Percentiles rank a stretch among this genome's conserved stretches.
phyloP scores from a whole-genome alignment of 441 rosid species.

The Geranium incanum region DNA sequence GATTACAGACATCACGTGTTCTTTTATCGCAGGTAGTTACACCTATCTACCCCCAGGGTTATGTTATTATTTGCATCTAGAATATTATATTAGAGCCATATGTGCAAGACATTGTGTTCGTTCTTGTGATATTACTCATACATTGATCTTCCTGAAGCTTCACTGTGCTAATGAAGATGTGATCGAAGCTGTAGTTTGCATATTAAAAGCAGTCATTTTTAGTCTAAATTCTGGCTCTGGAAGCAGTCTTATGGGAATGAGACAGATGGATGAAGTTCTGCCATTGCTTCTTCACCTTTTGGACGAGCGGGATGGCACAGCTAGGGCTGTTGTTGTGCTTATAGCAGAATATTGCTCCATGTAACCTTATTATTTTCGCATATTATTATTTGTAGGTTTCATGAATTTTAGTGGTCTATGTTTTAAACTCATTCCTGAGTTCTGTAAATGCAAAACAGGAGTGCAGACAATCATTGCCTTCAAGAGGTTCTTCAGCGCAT shows the following conservation, averaged over 20 bases:
- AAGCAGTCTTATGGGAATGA: constrained; percentile 33
- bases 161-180: constrained; percentile 64
- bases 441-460: constrained; percentile 42
- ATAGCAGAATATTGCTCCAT: constrained; percentile 69
- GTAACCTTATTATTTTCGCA: constrained; percentile 33
- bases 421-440: constrained; percentile 31
- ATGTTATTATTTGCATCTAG: constrained; percentile 5
- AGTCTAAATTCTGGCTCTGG: constrained; percentile 43
- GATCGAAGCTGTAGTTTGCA: constrained; percentile 51
- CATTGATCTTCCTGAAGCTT: constrained; percentile 46
- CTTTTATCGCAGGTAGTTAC: constrained; percentile 67
- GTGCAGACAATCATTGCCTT: constrained; percentile 44
- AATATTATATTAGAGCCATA: constrained; percentile 2
- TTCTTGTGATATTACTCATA: constrained; percentile 18
- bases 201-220: constrained; percentile 58
- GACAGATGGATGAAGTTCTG: constrained; percentile 51
- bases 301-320: constrained; percentile 78
- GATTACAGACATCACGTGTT: constrained; percentile 53
- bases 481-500: constrained; percentile 64
- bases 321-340: constrained; percentile 65
- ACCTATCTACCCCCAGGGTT: background rate
- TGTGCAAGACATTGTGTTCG: constrained; percentile 11
- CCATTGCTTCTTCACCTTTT: constrained; percentile 67
- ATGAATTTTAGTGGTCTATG: constrained; percentile 15
- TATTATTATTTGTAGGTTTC: constrained; percentile 7